phyloP scores from a whole-genome alignment of 2,329 filamentous ascomycete species.

The Coniochaeta prunicola region DNA sequence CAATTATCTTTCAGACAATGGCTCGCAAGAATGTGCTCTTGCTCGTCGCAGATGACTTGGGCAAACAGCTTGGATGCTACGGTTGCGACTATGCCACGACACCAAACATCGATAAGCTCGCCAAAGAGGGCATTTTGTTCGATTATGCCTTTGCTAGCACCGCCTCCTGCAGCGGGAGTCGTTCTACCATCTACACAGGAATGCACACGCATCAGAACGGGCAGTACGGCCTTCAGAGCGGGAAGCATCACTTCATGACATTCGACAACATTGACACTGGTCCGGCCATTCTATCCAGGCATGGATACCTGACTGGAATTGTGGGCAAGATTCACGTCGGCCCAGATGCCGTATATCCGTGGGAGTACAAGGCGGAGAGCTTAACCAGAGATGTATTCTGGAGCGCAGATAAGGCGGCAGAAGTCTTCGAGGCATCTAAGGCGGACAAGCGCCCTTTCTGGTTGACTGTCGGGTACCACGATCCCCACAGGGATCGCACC shows the following conservation, averaged over 20 bases:
- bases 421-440: conserved; percentile 26
- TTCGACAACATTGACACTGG: conserved; percentile 34
- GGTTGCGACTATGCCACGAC: conserved; percentile 22
- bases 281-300: conserved; percentile 27
- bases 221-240: conserved; percentile 33
- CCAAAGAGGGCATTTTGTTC: conserved; percentile 27
- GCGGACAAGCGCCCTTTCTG: conserved; percentile 27
- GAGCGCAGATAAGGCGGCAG: conserved; percentile 25
- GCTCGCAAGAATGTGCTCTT: conserved; percentile 26
- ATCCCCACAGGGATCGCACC: conserved; percentile 36
- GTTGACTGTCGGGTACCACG: conserved; percentile 36
- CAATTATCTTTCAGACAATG: too few species aligned
- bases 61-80: conserved; percentile 28
- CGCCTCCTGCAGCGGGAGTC: conserved; percentile 39
- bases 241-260: conserved; percentile 33
- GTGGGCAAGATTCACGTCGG: conserved; percentile 42
- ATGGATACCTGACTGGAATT: conserved; percentile 37
- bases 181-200: conserved; percentile 40
- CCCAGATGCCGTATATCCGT: conserved; percentile 30
- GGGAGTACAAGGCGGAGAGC: conserved; percentile 31
- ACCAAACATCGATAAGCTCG: conserved; percentile 32
- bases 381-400: conserved; percentile 33
- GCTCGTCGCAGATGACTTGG: conserved; percentile 35
- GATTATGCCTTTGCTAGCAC: conserved; percentile 34
- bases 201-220: conserved; percentile 41